Evolutionary conservation across 2,329 filamentous ascomycete genomes (phyloP), one percentile per base, ranked within the genome.

Genomic region (Coniochaeta sp.): DNA sequence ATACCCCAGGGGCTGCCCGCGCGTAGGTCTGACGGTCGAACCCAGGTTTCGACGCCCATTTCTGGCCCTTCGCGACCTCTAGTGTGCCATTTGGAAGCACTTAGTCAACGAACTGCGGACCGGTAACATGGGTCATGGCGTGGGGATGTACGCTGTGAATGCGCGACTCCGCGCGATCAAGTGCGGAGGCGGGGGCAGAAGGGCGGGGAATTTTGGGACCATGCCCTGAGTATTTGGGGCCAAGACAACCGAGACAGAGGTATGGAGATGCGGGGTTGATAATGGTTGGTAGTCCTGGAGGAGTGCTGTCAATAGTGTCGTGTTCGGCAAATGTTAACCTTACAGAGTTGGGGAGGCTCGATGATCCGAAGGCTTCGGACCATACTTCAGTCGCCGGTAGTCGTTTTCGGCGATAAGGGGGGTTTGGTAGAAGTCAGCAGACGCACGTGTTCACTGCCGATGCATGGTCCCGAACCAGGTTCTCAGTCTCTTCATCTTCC

Each of bases 401-500:
- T 8, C 31, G 24, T 47, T 19, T 14, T 22, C 43, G 11, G 40
- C 7, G n/a, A n/a, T 3, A 43, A n/a, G 19, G 6, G 16, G 40
- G 19, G 14, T 31, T 9, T 19, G 17, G 36, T 43, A 22, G 19
- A 8, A 24, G 43, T 12, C n/a, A 47, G 44, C 43, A 4, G 31
- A 26, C 24, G 24, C 47, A 40, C 26, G 17, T 24, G 44, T 54
- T 59, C 43, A 26, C 31, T 54, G 24, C 19, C 50, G 33, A 26
- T 54, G 44, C 44, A 52, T 17, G 43, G 19, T 31, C 14, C 19
- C 28, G 28, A 36, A 22, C 11, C 26, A 22, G 17, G n/a, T 52
- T 33, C 28, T 38, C 31, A 52, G 44, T 65, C 43, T 36, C 34
- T 52, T n/a, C 11, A 31, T 55, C 34, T 50, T 26, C 36, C 43